phyloP scores from a whole-genome alignment of 2,329 filamentous ascomycete genomes.

The Paracoccidioides brasiliensis region DNA sequence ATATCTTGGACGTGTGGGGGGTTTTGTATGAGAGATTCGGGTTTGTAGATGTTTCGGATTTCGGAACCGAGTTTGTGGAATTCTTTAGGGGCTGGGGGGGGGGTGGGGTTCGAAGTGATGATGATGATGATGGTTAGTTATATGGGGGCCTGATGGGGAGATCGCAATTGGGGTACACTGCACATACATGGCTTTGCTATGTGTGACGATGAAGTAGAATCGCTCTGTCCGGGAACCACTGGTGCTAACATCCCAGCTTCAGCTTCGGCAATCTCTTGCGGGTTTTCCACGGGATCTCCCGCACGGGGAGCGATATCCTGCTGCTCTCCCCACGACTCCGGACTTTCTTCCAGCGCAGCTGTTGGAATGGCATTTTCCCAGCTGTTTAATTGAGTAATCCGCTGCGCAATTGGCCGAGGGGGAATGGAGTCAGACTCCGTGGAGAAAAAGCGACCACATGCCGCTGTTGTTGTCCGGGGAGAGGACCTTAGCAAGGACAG shows the following conservation, averaged over 20 bases:
- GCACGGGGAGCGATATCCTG: neutral
- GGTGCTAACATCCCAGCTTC: neutral
- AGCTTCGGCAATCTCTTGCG: neutral
- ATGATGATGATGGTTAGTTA: too few relatives aligned
- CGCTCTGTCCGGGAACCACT: neutral
- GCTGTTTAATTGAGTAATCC: neutral
- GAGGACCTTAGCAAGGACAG: neutral
- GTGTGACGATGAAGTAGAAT: neutral
- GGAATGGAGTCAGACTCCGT: slow-evolving; percentile 15
- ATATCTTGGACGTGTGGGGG: slow-evolving; percentile 69
- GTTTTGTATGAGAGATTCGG: slow-evolving; percentile 40
- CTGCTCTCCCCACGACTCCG: neutral
- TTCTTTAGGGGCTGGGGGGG: neutral
- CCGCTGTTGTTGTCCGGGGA: neutral
- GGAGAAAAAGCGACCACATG: slow-evolving; percentile 13
- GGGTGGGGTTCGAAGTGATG: neutral
- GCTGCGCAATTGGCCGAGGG: slow-evolving; percentile 1
- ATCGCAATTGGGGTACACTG: neutral
- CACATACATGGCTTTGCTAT: neutral
- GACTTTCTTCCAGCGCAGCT: neutral
- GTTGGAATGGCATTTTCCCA: neutral
- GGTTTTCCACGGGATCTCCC: neutral
- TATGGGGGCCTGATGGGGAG: neutral
- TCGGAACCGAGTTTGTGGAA: slow-evolving; percentile 23
- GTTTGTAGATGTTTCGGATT: slow-evolving; percentile 18